Evolutionary conservation across 1,139 yeast species (phyloP).

Genomic region (Pichia norvegensis): DNA sequence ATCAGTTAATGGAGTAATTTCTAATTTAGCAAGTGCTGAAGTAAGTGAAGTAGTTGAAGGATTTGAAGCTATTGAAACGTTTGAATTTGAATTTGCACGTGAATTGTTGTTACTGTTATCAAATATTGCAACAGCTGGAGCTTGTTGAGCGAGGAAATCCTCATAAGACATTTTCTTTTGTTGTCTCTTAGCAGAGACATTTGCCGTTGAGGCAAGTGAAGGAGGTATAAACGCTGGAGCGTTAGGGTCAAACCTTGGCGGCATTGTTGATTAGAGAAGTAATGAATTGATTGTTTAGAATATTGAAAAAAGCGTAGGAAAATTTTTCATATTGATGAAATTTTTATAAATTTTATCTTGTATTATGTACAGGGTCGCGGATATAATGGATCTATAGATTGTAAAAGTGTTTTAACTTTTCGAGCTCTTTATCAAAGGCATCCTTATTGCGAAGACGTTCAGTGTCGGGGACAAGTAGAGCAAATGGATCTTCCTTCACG

Average conservation of each 20-base stretch:
- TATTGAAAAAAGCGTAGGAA: neutral
- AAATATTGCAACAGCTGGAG: slow-evolving; percentile 7
- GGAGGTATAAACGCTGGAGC: slow-evolving; percentile 20
- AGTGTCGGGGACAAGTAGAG: slow-evolving; percentile 10
- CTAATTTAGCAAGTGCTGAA: slow-evolving; percentile 61
- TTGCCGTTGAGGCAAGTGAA: neutral
- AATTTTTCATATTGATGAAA: too few relatives aligned
- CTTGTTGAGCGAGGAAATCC: slow-evolving; percentile 20
- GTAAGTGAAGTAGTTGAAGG: slow-evolving; percentile 62
- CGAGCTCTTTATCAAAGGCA: slow-evolving; percentile 10
- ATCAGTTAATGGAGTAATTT: slow-evolving; percentile 61
- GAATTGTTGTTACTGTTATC: slow-evolving; percentile 20
- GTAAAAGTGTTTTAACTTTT: slow-evolving; percentile 11
- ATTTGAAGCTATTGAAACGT: slow-evolving; percentile 20
- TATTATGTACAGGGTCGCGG: too few relatives aligned
- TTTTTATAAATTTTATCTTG: too few relatives aligned
- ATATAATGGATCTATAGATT: slow-evolving; percentile 6
- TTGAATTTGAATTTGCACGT: slow-evolving; percentile 18
- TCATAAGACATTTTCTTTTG: slow-evolving; percentile 23
- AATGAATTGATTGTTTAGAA: neutral
- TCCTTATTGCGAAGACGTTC: slow-evolving; percentile 5
- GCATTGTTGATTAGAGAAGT: slow-evolving; percentile 15
- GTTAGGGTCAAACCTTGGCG: slow-evolving; percentile 26
- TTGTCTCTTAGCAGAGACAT: slow-evolving; percentile 8
- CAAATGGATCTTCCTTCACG: slow-evolving; percentile 14